Evolutionary conservation across 1,284 basidiomycete species (phyloP), one percentile per base, ranked within the genome.

Genomic region (Apiotrichum gamsii): DNA sequence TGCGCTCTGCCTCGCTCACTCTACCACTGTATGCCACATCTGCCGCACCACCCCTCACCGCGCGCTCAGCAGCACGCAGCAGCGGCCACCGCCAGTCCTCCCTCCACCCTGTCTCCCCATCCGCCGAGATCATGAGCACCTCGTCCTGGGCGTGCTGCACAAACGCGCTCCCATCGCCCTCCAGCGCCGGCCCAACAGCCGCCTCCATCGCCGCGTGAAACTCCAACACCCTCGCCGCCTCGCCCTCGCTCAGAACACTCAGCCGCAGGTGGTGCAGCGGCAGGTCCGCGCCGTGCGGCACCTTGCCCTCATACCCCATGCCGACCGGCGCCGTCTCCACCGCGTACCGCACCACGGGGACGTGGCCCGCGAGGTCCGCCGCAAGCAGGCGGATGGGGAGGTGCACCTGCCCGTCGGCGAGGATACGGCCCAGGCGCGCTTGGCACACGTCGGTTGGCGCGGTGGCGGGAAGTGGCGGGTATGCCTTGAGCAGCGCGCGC

Each of bases 331-430:
- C 59, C 19, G 42, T 84, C 33, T 78, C 73, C 44, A 88, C 81
- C 52, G 77, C 74, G 59, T 87, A 87, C 47, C 84, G 74, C 48
- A 84, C 64, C 1, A 83, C 75, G 0, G 84, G 83, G 61, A 82
- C 83, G 5, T 73, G 74, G 5, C 70, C 61, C 13, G 75, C 64
- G 56, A 86, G 69, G 59, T 87, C 84, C 51, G 79, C 70, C 24
- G 76, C 75, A 16, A 88, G 74, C 35, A 86, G 49, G 39, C 83
- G 72, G 32, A 82, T 77, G 0, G 84, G 84, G 1, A 86, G 60
- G 61, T 87, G 76, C 3, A 87, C 84, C 57, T 87, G 84, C 8
- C 77, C 80, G 37, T 80, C 78, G 51, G 81, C 80, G 54, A 84
- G 62, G 13, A 63, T 59, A 13, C 55, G 74, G 1, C 84, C 85